phyloP scores from a whole-genome alignment of 2,329 filamentous ascomycete species.

The Penicillium sp. region DNA sequence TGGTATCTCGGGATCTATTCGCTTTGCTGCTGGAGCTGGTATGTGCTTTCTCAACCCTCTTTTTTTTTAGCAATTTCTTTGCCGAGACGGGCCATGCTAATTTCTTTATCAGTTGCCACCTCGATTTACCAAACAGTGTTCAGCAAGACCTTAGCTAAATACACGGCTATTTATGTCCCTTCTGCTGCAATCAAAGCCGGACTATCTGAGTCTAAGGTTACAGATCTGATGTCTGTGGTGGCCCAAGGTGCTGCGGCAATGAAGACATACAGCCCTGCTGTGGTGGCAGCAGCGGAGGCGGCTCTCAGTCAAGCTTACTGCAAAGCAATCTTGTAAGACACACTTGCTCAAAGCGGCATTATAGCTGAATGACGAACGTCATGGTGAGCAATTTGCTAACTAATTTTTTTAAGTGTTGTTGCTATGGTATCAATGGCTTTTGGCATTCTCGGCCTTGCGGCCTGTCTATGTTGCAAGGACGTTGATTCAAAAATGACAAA shows the following conservation, averaged over 20 bases:
- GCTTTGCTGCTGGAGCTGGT: conserved; percentile 46
- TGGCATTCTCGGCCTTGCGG: conserved; percentile 32
- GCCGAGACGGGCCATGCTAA: neutral
- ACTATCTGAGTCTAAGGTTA: conserved; percentile 32
- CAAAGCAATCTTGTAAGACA: conserved; percentile 27
- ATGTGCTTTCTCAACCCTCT: conserved; percentile 3
- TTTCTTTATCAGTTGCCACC: conserved; percentile 34
- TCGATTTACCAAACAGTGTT: conserved; percentile 48
- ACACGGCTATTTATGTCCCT: conserved; percentile 36
- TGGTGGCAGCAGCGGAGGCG: conserved; percentile 21
- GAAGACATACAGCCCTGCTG: conserved; percentile 19
- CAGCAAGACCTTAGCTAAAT: conserved; percentile 38
- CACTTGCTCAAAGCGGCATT: neutral
- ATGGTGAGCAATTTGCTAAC: neutral
- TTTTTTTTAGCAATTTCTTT: neutral
- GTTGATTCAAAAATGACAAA: conserved; percentile 38
- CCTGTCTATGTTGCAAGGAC: conserved; percentile 33
- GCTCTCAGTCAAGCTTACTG: conserved; percentile 26
- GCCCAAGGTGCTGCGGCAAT: conserved; percentile 16
- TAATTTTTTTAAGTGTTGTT: conserved; percentile 20
- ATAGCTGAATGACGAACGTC: no score
- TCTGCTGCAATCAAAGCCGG: conserved; percentile 39
- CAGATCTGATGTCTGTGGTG: conserved; percentile 33
- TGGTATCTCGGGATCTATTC: conserved; percentile 46
- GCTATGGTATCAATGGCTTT: conserved; percentile 34